These are phyloP conservation scores for Peronospora destructor DNA, from an alignment of 352 stramenopile species.

Conservation along the genomic window DNA sequence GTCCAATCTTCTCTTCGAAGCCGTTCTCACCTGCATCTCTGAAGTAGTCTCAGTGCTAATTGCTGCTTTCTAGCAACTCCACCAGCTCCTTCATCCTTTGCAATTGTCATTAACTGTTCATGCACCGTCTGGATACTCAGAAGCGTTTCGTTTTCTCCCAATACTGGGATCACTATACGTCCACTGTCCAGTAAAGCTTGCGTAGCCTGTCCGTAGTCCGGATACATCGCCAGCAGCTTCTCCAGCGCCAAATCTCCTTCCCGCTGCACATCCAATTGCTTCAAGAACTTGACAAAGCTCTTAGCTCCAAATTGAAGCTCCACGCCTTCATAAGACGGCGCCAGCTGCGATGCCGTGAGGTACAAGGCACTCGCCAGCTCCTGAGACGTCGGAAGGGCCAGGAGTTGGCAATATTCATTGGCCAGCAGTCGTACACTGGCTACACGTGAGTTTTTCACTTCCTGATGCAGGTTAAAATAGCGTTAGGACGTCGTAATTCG, in stretches of 20 bases:
- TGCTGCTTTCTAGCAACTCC: conserved; percentile 57
- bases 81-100: conserved; percentile 47
- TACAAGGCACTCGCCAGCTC: conserved; percentile 53
- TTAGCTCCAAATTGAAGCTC: conserved; percentile 69
- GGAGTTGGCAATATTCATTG: conserved; percentile 31
- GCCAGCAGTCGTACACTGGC: conserved; percentile 44
- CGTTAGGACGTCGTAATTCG: background rate
- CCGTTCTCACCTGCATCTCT: conserved; percentile 34
- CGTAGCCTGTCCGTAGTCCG: conserved; percentile 51
- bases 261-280: conserved; percentile 27
- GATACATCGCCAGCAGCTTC: conserved; percentile 31
- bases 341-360: conserved; percentile 64
- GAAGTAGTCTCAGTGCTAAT: conserved; percentile 45
- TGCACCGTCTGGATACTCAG: conserved; percentile 50
- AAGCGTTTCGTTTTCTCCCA: conserved; percentile 7
- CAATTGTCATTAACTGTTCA: conserved; percentile 46
- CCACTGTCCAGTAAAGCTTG: conserved; percentile 39
- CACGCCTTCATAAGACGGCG: conserved; percentile 57
- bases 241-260: conserved; percentile 16
- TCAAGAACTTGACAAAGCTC: conserved; percentile 51
- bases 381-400: conserved; percentile 26
- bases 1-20: background rate
- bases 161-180: conserved; percentile 16
- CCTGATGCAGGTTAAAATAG: conserved; percentile 16
- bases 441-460: conserved; percentile 48